These are phyloP conservation scores for Sporothrix schenckii DNA, from an alignment of 2,329 filamentous ascomycete genomes.

Conservation along the genomic window DNA sequence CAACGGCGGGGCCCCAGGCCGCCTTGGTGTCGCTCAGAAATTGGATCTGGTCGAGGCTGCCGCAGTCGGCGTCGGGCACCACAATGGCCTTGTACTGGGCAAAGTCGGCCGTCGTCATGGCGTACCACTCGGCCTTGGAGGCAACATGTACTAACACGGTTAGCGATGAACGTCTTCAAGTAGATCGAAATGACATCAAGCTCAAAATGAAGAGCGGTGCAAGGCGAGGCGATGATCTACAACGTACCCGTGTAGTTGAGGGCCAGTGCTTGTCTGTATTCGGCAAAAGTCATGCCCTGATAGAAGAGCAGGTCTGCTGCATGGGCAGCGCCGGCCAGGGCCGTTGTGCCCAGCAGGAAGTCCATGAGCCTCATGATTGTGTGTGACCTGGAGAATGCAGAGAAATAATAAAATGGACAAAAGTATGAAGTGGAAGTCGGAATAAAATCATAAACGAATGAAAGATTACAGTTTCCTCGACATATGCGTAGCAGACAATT, in stretches of 20 bases:
- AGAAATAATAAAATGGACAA: background rate
- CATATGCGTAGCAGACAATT: background rate
- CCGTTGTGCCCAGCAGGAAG: conserved; percentile 22
- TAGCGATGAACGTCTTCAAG: background rate
- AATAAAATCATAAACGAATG: background rate
- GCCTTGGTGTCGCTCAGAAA: conserved; percentile 47
- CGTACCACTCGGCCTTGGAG: conserved; percentile 32
- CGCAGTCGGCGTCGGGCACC: conserved; percentile 47
- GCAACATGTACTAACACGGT: conserved; percentile 32
- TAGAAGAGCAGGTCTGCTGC: conserved; percentile 39
- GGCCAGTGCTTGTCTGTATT: conserved; percentile 37
- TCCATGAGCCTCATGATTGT: conserved; percentile 22
- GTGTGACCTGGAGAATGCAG: background rate
- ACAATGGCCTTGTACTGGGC: conserved; percentile 51
- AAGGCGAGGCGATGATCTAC: background rate
- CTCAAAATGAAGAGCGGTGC: background rate
- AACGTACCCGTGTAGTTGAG: conserved; percentile 36
- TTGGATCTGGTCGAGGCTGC: conserved; percentile 41
- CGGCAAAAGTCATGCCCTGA: conserved; percentile 37
- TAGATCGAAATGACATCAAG: background rate
- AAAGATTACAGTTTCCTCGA: background rate
- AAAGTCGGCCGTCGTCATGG: conserved; percentile 47
- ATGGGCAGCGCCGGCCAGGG: conserved; percentile 32
- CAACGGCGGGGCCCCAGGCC: conserved; percentile 47
- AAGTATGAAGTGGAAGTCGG: background rate